A percentile compares a stretch with the other conserved stretches of the same genome.
Evolutionary conservation across 2,329 filamentous ascomycete species (phyloP).

Genomic region (Nakataea oryzae): DNA sequence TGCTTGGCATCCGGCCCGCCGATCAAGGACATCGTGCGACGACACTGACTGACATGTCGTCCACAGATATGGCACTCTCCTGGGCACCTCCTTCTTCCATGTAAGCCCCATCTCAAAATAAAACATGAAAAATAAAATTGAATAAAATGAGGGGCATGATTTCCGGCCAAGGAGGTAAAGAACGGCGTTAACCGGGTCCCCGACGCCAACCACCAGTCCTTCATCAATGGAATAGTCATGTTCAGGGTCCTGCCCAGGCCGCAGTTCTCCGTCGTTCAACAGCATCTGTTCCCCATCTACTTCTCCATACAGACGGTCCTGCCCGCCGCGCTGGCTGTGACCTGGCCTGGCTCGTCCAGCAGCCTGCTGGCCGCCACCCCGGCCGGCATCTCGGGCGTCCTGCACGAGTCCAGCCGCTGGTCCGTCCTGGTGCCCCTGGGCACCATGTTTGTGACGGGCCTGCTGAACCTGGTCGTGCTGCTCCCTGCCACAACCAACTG

Average conservation of each 20-base stretch:
- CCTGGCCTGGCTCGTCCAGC: constrained; percentile 57
- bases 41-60: constrained; percentile 7
- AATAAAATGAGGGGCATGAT: no score
- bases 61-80: constrained; percentile 70
- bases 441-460: constrained; percentile 58
- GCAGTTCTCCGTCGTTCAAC: constrained; percentile 73
- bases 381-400: constrained; percentile 41
- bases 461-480: constrained; percentile 60
- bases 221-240: constrained; percentile 63
- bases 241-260: constrained; percentile 68
- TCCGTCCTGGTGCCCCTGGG: constrained; percentile 58
- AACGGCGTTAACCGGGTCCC: constrained; percentile 5
- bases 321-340: constrained; percentile 64
- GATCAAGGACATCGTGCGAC: neutral
- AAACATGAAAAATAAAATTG: no score
- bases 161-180: no score
- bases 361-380: constrained; percentile 19
- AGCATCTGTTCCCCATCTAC: constrained; percentile 76
- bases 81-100: constrained; percentile 83
- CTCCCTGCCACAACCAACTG: constrained; percentile 65
- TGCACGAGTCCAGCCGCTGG: constrained; percentile 51
- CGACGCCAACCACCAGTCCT: constrained; percentile 43
- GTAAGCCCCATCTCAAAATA: constrained; percentile 26
- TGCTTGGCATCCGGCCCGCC: neutral
- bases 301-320: constrained; percentile 74